Conservation (phyloP, 2,329 filamentous ascomycete species). For the Lithohypha guttulata region DNA sequence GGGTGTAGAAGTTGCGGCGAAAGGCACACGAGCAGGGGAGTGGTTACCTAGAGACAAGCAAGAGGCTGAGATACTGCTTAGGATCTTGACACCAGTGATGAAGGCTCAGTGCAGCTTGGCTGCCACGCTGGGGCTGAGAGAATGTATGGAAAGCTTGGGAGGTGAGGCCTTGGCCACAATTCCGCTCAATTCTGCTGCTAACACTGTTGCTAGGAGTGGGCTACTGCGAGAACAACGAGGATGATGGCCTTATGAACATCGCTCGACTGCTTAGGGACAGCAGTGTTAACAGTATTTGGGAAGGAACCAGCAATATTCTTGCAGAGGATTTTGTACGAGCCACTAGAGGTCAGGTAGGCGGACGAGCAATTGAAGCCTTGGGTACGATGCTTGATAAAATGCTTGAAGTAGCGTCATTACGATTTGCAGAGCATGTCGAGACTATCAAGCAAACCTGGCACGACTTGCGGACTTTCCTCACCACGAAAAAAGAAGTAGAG, state of each 20-base stretch:
- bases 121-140: conserved; percentile 25
- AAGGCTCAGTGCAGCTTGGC: conserved; percentile 30
- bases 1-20: conserved; percentile 23
- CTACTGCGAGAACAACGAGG: conserved; percentile 33
- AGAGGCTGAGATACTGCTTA: conserved; percentile 11
- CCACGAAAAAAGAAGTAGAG: conserved; percentile 7
- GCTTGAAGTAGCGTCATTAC: conserved; percentile 23
- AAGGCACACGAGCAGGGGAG: conserved; percentile 8
- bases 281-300: conserved; percentile 46
- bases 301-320: conserved; percentile 63
- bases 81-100: conserved; percentile 20
- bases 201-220: too few species aligned
- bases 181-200: too few species aligned
- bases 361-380: background rate
- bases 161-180: too few species aligned
- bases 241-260: conserved; percentile 52
- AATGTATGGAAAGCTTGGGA: conserved; percentile 31
- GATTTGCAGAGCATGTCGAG: conserved; percentile 39
- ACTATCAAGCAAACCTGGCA: conserved; percentile 11
- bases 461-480: conserved; percentile 8
- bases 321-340: conserved; percentile 39
- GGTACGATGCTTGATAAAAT: conserved; percentile 14
- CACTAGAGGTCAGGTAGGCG: conserved; percentile 10
- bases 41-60: conserved; percentile 11
- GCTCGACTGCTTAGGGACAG: conserved; percentile 56